Percentiles rank a stretch among this genome's conserved stretches.
Conservation (phyloP, 352 stramenopile species). For the Phytophthora hybrid region DNA sequence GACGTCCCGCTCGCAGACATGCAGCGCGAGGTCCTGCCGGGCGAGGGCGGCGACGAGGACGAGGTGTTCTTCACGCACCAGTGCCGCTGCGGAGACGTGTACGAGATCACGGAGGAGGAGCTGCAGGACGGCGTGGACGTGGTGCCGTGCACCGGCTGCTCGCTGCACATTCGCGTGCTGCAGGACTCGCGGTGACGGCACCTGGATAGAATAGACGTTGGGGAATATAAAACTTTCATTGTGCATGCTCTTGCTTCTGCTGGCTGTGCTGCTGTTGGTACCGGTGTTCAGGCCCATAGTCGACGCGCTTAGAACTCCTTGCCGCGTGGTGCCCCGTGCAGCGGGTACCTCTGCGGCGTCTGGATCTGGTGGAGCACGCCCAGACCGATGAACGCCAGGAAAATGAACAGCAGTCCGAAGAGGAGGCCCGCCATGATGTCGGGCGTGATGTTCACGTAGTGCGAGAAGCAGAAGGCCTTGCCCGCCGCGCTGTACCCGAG, state of each 20-base stretch:
- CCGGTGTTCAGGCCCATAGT: background rate
- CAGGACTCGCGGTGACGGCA: slow-evolving; percentile 4
- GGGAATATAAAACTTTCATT: slow-evolving; percentile 43
- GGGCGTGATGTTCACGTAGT: slow-evolving; percentile 86
- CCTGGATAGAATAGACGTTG: background rate
- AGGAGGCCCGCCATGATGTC: slow-evolving; percentile 78
- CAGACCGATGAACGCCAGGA: slow-evolving; percentile 78
- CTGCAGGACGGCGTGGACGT: slow-evolving; percentile 72
- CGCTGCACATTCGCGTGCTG: slow-evolving; percentile 79
- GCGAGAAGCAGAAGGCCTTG: slow-evolving; percentile 88
- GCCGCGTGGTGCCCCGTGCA: slow-evolving; percentile 73
- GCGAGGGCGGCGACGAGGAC: slow-evolving; percentile 43
- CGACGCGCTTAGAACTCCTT: slow-evolving; percentile 78
- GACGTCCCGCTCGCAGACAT: slow-evolving; percentile 62
- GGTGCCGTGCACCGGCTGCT: slow-evolving; percentile 83
- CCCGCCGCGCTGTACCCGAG: slow-evolving; percentile 58
- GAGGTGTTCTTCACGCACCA: slow-evolving; percentile 66
- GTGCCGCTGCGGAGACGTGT: slow-evolving; percentile 80
- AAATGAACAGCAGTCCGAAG: slow-evolving; percentile 84
- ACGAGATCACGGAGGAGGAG: slow-evolving; percentile 73
- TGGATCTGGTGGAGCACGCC: slow-evolving; percentile 79
- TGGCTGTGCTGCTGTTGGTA: background rate
- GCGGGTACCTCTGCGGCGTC: slow-evolving; percentile 77
- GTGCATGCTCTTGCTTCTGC: slow-evolving; percentile 10
- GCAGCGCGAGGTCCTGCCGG: slow-evolving; percentile 42